These are phyloP conservation scores for Pelargonium fulgidum DNA, from an alignment of 441 rosid genomes.

Conservation along the genomic window DNA sequence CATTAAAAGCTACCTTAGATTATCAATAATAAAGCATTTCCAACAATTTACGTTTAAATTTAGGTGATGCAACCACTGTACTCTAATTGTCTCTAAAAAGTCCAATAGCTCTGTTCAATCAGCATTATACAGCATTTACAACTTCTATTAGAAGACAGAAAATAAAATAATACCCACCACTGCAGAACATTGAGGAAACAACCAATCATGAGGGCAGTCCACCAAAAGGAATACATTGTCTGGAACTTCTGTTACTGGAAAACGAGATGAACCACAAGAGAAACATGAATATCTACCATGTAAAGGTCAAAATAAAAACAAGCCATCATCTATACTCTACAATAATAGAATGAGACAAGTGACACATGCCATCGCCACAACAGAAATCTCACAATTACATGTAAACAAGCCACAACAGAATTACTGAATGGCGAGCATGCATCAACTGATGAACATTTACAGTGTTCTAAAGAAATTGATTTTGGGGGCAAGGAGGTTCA, in stretches of 20 bases:
- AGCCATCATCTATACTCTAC: background rate
- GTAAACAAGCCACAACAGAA: too few relatives aligned
- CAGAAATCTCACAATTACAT: too few relatives aligned
- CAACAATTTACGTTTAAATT: background rate
- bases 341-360: too few relatives aligned
- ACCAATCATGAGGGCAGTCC: constrained; percentile 98
- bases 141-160: background rate
- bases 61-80: constrained; percentile 5
- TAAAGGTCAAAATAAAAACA: background rate
- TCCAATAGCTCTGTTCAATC: background rate
- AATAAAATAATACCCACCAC: constrained; percentile 49
- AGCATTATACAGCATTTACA: background rate
- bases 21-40: background rate
- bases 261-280: constrained; percentile 11
- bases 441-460: too few relatives aligned
- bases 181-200: constrained; percentile 96
- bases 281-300: background rate
- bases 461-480: too few relatives aligned
- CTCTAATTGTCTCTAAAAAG: background rate
- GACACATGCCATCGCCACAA: too few relatives aligned
- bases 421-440: too few relatives aligned
- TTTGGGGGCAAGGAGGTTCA: too few relatives aligned
- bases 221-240: constrained; percentile 66
- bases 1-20: too few relatives aligned
- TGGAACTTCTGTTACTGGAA: constrained; percentile 66